Evolutionary conservation across 2,329 filamentous ascomycete genomes (phyloP).

Genomic region (Blastomyces silverae): DNA sequence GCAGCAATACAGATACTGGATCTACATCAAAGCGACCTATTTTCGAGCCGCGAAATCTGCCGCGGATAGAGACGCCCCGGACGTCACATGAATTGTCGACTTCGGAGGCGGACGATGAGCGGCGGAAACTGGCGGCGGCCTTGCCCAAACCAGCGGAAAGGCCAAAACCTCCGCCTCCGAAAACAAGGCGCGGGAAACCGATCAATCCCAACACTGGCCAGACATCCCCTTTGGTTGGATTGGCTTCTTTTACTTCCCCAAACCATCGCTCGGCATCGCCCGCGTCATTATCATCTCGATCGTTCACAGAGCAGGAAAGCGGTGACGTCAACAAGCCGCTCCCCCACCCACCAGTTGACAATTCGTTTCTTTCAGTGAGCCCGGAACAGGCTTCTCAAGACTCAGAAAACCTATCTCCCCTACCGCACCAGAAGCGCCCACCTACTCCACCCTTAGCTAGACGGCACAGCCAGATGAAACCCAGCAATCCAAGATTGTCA

Average conservation of each 20-base stretch:
- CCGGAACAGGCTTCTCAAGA: neutral
- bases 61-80: slow-evolving; percentile 46
- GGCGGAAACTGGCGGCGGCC: slow-evolving; percentile 23
- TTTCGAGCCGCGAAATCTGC: slow-evolving; percentile 21
- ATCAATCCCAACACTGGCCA: slow-evolving; percentile 45
- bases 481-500: slow-evolving; percentile 33
- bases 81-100: slow-evolving; percentile 54
- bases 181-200: slow-evolving; percentile 69
- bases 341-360: slow-evolving; percentile 48
- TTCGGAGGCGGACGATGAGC: slow-evolving; percentile 49
- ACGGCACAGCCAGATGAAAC: slow-evolving; percentile 43
- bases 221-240: slow-evolving; percentile 5
- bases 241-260: neutral
- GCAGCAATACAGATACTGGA: slow-evolving; percentile 10
- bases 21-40: slow-evolving; percentile 10
- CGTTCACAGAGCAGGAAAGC: neutral
- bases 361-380: slow-evolving; percentile 16
- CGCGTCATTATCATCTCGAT: slow-evolving; percentile 18
- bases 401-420: slow-evolving; percentile 9
- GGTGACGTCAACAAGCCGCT: slow-evolving; percentile 57
- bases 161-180: slow-evolving; percentile 66
- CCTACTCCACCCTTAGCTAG: slow-evolving; percentile 46
- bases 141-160: slow-evolving; percentile 38
- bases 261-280: slow-evolving; percentile 21
- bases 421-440: slow-evolving; percentile 38